Conservation (phyloP, 306 rosid genomes). For the Crataegus laevigata region DNA sequence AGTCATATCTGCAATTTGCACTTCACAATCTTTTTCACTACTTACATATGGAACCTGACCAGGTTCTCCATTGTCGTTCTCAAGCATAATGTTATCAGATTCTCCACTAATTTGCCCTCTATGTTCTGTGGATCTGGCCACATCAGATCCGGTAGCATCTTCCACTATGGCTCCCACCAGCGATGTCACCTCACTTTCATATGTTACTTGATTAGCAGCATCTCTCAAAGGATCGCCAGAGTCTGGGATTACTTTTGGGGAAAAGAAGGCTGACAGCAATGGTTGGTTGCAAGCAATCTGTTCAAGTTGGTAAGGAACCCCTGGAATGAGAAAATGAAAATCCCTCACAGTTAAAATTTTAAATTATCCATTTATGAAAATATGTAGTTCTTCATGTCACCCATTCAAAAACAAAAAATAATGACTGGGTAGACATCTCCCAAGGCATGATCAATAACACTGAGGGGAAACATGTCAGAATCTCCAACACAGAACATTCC, state of each 20-base stretch:
- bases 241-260: constrained; percentile 34
- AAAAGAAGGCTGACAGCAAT: constrained; percentile 60
- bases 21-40: constrained; percentile 30
- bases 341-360: not conserved
- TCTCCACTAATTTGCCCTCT: constrained; percentile 19
- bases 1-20: constrained; percentile 21
- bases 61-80: constrained; percentile 23
- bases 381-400: not conserved
- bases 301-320: constrained; percentile 81
- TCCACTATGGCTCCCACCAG: constrained; percentile 26
- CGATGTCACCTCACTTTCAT: constrained; percentile 37
- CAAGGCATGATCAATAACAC: not conserved
- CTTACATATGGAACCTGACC: constrained; percentile 23
- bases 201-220: constrained; percentile 24
- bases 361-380: not conserved
- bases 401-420: not conserved
- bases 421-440: not conserved
- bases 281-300: constrained; percentile 66
- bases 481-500: not conserved
- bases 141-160: constrained; percentile 25
- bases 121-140: constrained; percentile 23
- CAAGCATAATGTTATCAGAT: constrained; percentile 24
- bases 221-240: constrained; percentile 23
- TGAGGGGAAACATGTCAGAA: not conserved
- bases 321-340: constrained; percentile 27